Conservation (phyloP, 306 rosid genomes). For the Hylodesmum podocarpum region DNA sequence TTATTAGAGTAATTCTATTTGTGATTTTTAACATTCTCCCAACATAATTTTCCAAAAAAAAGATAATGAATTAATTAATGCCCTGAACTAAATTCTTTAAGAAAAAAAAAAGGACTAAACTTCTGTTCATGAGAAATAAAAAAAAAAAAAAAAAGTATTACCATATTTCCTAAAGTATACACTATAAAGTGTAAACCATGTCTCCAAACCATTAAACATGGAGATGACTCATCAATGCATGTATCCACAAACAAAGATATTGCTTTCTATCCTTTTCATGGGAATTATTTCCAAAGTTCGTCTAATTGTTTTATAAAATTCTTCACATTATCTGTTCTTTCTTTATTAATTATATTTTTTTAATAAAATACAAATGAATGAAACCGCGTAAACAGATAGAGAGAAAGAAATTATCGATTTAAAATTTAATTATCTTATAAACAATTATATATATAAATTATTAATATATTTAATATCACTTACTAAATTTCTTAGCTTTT, state of each 20-base stretch:
- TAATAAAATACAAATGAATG: background rate
- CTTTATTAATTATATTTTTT: background rate
- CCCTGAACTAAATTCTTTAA: background rate
- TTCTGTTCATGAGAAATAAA: background rate
- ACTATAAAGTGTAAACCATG: background rate
- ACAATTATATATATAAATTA: background rate
- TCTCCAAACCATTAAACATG: background rate
- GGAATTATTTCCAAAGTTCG: background rate
- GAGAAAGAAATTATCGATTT: background rate
- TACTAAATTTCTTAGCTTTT: too few relatives aligned
- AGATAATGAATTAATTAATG: background rate
- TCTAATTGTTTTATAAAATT: background rate
- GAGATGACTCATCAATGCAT: background rate
- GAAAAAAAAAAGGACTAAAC: background rate
- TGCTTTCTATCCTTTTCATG: background rate
- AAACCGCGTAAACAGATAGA: background rate
- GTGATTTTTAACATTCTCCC: background rate
- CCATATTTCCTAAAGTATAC: background rate
- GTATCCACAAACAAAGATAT: background rate
- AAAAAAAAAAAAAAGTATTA: background rate
- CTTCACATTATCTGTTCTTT: background rate
- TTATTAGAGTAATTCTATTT: background rate
- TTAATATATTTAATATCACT: too few relatives aligned
- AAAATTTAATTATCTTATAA: background rate
- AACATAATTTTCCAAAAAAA: background rate